These are phyloP conservation scores for Westerdykella aurantiaca DNA, from an alignment of 2,329 filamentous ascomycete species.

Conservation along the genomic window DNA sequence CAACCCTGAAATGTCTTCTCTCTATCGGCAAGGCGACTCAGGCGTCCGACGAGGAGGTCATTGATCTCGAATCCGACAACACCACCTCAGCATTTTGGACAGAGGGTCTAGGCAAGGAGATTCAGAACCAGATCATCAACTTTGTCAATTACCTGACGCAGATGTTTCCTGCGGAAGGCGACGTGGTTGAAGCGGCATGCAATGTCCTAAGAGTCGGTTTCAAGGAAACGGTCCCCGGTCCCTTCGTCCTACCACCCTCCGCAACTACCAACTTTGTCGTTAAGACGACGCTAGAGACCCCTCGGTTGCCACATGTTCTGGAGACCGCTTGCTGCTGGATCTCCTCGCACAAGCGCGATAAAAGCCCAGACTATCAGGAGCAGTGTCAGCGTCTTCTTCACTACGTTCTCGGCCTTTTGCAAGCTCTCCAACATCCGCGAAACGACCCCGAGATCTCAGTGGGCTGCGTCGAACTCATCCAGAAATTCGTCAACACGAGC, in stretches of 20 bases:
- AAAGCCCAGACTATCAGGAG: conserved; percentile 18
- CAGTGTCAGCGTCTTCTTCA: conserved; percentile 41
- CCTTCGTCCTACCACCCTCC: conserved; percentile 66
- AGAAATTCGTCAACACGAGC: conserved; percentile 57
- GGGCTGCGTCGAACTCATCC: conserved; percentile 66
- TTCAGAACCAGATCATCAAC: conserved; percentile 49
- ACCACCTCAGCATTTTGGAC: conserved; percentile 45
- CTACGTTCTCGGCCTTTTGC: conserved; percentile 59
- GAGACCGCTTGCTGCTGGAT: conserved; percentile 64
- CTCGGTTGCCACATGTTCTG: conserved; percentile 62
- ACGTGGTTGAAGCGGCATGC: conserved; percentile 68
- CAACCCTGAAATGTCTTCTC: conserved; percentile 60
- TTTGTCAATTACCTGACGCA: conserved; percentile 48
- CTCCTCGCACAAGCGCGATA: conserved; percentile 44
- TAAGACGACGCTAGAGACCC: conserved; percentile 54
- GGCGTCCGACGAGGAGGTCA: conserved; percentile 58
- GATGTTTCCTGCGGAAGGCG: conserved; percentile 55
- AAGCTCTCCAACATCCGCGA: conserved; percentile 56
- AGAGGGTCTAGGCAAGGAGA: conserved; percentile 42
- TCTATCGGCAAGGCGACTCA: conserved; percentile 69
- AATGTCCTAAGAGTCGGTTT: conserved; percentile 68
- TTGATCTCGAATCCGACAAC: conserved; percentile 58
- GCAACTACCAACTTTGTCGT: conserved; percentile 63
- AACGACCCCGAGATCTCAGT: conserved; percentile 68
- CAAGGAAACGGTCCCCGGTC: conserved; percentile 65